A percentile compares a stretch with the other conserved stretches of the same genome.
Conservation (phyloP, 1,284 basidiomycete species). For the Pseudomicrostroma phylloplanum region DNA sequence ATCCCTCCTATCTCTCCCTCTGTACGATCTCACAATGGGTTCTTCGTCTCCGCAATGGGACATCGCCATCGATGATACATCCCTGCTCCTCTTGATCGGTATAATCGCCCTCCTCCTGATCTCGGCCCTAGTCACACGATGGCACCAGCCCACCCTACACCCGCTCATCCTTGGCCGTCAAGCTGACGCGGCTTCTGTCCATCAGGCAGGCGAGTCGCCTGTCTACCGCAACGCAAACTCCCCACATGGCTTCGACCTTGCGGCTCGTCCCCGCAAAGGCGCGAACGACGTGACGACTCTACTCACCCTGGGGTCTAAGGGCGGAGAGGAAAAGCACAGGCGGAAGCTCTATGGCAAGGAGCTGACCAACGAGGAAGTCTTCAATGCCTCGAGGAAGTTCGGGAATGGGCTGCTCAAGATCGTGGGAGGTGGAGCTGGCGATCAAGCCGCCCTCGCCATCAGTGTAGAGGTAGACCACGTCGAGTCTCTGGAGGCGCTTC, state of each 20-base stretch:
- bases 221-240: constrained; percentile 48
- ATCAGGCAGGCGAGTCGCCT: constrained; percentile 35
- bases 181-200: constrained; percentile 41
- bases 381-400: constrained; percentile 28
- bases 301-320: constrained; percentile 23
- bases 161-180: constrained; percentile 46
- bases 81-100: constrained; percentile 30
- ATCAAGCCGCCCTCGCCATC: constrained; percentile 18
- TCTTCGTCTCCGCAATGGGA: constrained; percentile 17
- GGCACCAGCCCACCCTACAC: constrained; percentile 43
- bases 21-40: background rate
- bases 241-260: constrained; percentile 43
- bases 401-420: constrained; percentile 25
- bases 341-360: constrained; percentile 23
- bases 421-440: background rate
- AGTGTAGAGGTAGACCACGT: constrained; percentile 21
- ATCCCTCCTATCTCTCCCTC: background rate
- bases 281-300: constrained; percentile 31
- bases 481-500: constrained; percentile 23
- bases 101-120: constrained; percentile 27
- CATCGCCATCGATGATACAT: constrained; percentile 41
- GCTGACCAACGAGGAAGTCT: constrained; percentile 25
- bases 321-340: constrained; percentile 13
- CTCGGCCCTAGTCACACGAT: constrained; percentile 28
- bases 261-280: constrained; percentile 29